Base-by-base conservation (phyloP, 2,329 filamentous ascomycete genomes). In the Aspergillus uvarum region DNA sequence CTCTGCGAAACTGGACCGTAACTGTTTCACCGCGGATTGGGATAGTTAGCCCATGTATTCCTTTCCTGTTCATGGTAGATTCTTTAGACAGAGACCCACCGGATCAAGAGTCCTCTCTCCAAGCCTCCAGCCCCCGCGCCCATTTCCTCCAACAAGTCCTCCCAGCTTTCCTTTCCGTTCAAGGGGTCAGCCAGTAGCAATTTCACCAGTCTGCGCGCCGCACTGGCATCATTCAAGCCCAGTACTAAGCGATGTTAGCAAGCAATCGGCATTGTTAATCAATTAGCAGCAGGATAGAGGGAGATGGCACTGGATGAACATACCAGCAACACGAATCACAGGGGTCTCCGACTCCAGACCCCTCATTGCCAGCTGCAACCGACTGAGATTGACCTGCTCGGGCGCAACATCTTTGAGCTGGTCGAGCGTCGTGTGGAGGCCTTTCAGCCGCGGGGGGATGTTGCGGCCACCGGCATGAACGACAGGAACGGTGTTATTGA, bases 151-250 rank as follows among this genome's bases (percentile, higher is more conserved):
- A 92, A 72, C 59, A 86, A 79, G 68, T 79, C 78, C 74, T 93
- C 90, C 90, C 90, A 93, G 26, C 80, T 74, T 64, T 86, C 82
- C 64, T 85, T 82, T 5, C 82, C 76, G 42, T 81, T 81, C 64
- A 93, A 75, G 4, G 90, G 89, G 73, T 93, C 90, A 2, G 88
- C 87, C 1, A 92, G 78, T 12, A 92, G 76, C 38, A 93, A 79
- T 47, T 87, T 84, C 50, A 92, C 82, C 8, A 97, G 80, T 63
- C 78, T 81, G 63, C 82, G 79, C 47, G 85, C 83, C 51, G 80
- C 79, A 21, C 72, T 70, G 59, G 80, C 77, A 62, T 81, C 79
- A 53, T 82, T 79, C 56, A 84, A 64, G 10, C 81, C 80, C 21
- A 85, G 76, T 3, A 85, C 81, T 81, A 63, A 38, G 50, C 52